A percentile compares a stretch with the other conserved stretches of the same genome.
Conservation (phyloP, 306 rosid species). For the Ceratonia siliqua region DNA sequence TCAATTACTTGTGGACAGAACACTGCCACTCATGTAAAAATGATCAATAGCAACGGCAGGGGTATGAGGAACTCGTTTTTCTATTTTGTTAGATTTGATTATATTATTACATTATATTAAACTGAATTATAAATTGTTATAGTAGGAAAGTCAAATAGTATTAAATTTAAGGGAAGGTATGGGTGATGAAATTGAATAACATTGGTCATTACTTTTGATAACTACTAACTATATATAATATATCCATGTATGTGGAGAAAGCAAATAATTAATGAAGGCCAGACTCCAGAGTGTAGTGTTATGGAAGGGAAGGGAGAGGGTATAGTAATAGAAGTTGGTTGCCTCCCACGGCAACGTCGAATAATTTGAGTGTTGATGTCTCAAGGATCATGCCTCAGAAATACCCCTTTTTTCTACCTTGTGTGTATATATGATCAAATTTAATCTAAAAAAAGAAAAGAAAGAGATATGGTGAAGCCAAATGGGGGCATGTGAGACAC, state of each 20-base stretch:
- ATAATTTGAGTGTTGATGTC: constrained; percentile 64
- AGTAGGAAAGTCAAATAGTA: background rate
- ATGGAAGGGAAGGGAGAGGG: background rate
- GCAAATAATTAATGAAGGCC: background rate
- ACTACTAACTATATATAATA: background rate
- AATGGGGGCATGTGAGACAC: constrained; percentile 51
- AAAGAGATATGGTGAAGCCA: background rate
- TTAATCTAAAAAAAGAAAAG: background rate
- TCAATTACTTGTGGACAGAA: no score
- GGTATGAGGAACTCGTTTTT: no score
- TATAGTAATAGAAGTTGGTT: constrained; percentile 47
- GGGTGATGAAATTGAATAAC: background rate
- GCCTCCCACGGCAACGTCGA: constrained; percentile 71
- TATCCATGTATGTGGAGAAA: background rate
- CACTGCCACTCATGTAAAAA: no score
- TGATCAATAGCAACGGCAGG: no score
- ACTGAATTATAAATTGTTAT: no score
- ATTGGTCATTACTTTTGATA: background rate
- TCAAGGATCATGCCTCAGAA: constrained; percentile 62
- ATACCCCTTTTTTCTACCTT: constrained; percentile 36
- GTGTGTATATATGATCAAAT: background rate
- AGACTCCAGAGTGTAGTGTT: no score
- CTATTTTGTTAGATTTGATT: no score
- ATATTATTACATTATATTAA: no score
- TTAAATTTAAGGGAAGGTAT: background rate